phyloP scores from a whole-genome alignment of 768 basidiomycete species.

The Dioszegia crocea region DNA sequence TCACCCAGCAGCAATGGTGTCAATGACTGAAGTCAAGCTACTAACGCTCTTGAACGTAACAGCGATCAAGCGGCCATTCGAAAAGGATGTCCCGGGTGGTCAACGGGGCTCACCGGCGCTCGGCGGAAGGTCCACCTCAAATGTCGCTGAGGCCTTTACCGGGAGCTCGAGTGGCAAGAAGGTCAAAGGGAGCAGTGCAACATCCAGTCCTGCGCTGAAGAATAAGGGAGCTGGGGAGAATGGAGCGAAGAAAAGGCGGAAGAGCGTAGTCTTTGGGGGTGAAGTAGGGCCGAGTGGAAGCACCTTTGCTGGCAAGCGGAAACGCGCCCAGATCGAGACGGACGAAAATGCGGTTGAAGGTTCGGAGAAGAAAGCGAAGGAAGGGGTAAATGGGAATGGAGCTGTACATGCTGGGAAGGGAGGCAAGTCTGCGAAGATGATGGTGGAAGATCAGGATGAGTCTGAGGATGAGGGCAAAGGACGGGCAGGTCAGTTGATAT shows the following conservation, averaged over 20 bases:
- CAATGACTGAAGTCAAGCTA: conserved; percentile 55
- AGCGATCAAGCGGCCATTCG: conserved; percentile 58
- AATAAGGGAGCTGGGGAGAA: neutral
- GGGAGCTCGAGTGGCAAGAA: neutral
- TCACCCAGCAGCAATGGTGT: conserved; percentile 22
- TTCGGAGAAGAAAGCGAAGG: neutral
- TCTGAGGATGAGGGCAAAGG: conserved; percentile 12
- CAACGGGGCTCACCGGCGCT: conserved; percentile 25
- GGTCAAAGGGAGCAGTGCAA: neutral
- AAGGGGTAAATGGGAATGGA: conserved; percentile 50
- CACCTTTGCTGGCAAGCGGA: conserved; percentile 24
- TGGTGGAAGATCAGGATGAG: conserved; percentile 4
- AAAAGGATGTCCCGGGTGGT: conserved; percentile 43
- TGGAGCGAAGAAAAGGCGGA: conserved; percentile 34
- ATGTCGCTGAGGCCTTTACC: neutral
- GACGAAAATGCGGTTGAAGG: neutral
- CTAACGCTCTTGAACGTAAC: conserved; percentile 87
- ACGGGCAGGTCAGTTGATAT: conserved; percentile 1
- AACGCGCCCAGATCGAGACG: conserved; percentile 26
- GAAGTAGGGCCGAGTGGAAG: conserved; percentile 50
- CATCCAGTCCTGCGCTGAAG: neutral
- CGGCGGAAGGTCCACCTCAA: conserved; percentile 1
- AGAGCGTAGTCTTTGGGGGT: conserved; percentile 45
- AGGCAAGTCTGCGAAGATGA: conserved; percentile 1
- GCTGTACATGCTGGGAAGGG: conserved; percentile 31